These are phyloP conservation scores for Apostasia ramifera DNA, from an alignment of 106 monocot species.

Conservation along the genomic window DNA sequence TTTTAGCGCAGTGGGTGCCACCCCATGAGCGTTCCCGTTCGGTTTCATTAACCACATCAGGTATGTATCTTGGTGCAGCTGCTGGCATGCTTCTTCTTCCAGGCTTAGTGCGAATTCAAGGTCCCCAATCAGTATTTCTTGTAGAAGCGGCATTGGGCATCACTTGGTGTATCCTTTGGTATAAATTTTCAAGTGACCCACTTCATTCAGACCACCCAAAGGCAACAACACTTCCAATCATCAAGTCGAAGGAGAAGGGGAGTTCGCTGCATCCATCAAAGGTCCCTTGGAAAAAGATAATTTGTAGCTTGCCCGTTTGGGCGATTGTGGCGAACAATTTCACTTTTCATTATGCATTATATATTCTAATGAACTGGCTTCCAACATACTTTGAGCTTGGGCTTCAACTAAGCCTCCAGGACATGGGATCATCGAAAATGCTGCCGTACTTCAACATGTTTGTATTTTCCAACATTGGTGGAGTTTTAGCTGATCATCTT, in stretches of 20 bases:
- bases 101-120: conserved; percentile 53
- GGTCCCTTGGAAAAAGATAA: conserved; percentile 80
- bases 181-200: conserved; percentile 71
- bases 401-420: conserved; percentile 78
- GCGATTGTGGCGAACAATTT: conserved; percentile 90
- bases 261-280: conserved; percentile 15
- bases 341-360: conserved; percentile 92
- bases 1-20: conserved; percentile 92
- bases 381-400: conserved; percentile 90
- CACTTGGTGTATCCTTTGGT: conserved; percentile 72
- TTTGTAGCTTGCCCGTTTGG: conserved; percentile 79
- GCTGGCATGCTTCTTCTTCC: conserved; percentile 77
- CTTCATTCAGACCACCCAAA: conserved; percentile 35
- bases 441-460: conserved; percentile 93
- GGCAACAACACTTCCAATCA: conserved; percentile 37
- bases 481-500: conserved; percentile 67
- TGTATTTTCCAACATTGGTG: conserved; percentile 85
- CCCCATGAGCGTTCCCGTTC: conserved; percentile 91
- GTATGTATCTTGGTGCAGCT: conserved; percentile 94
- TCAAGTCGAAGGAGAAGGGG: conserved; percentile 42
- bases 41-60: conserved; percentile 89
- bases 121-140: conserved; percentile 73
- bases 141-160: conserved; percentile 70
- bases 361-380: conserved; percentile 96
- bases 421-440: conserved; percentile 96